Percentiles rank a stretch among this genome's conserved stretches.
Conservation (phyloP, 345 rosid species). For the Citrus cavaleriei region DNA sequence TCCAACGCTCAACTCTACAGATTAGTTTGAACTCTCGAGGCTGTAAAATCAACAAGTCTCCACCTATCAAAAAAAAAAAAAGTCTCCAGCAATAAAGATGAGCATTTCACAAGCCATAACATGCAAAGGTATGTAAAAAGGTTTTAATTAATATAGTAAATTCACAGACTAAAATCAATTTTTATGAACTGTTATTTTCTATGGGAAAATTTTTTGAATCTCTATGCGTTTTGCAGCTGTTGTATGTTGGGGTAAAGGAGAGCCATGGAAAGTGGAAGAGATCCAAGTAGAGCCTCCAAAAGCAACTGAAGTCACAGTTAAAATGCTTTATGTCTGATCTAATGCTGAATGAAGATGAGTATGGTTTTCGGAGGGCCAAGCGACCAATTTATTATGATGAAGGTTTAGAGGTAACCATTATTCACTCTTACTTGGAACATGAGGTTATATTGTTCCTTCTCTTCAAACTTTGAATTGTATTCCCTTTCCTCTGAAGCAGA, state of each 20-base stretch:
- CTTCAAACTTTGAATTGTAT: not conserved
- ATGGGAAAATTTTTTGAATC: not conserved
- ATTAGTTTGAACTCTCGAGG: not conserved
- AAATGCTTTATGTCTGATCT: slow-evolving; percentile 26
- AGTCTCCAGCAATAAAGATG: not conserved
- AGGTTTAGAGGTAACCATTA: slow-evolving; percentile 63
- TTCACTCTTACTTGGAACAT: not conserved
- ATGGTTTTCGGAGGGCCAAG: slow-evolving; percentile 67
- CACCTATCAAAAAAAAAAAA: not conserved
- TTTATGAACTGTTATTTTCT: not conserved
- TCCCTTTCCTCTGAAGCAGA: slow-evolving; percentile 37
- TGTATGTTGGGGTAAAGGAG: not conserved
- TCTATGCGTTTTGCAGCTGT: not conserved
- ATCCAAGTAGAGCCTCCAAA: slow-evolving; percentile 33
- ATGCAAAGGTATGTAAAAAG: not conserved
- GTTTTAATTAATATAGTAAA: too few relatives aligned
- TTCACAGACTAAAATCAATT: not conserved
- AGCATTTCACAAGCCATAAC: not conserved
- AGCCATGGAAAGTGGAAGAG: not conserved
- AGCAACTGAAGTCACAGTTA: slow-evolving; percentile 20
- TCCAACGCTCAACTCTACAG: too few relatives aligned
- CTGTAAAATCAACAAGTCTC: not conserved
- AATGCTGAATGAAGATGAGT: slow-evolving; percentile 71
- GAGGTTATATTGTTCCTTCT: not conserved
- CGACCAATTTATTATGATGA: slow-evolving; percentile 80